A percentile compares a stretch with the other conserved stretches of the same genome.
phyloP scores from a whole-genome alignment of 225 moss, liverwort and hornwort genomes.

The Polytrichum formosum region DNA sequence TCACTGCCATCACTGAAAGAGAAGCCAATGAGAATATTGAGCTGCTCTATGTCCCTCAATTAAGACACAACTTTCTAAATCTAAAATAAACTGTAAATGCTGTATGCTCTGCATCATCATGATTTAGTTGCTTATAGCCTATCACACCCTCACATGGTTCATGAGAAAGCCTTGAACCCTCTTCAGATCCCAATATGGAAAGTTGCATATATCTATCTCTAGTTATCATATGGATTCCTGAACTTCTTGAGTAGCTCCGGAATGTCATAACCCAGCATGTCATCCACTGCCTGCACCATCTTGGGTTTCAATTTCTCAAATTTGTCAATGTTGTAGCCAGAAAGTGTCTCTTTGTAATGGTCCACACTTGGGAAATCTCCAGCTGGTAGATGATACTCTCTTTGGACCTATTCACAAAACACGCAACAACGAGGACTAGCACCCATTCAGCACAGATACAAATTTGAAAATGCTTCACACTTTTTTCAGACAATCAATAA shows the following conservation, averaged over 20 bases:
- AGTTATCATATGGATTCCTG: slow-evolving; percentile 80
- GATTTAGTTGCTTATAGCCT: not conserved
- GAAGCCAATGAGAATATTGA: not conserved
- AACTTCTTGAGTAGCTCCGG: slow-evolving; percentile 87
- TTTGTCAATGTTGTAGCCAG: slow-evolving; percentile 85
- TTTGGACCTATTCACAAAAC: slow-evolving; percentile 62
- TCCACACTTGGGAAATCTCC: slow-evolving; percentile 96
- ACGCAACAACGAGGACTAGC: not conserved
- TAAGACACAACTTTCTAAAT: too few species aligned
- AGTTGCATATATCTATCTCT: not conserved
- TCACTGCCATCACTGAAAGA: not conserved
- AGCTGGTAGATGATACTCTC: slow-evolving; percentile 76
- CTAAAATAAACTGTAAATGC: not conserved
- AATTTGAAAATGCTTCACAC: not conserved
- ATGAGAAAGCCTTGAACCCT: not conserved
- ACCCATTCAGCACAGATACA: not conserved
- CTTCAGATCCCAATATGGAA: not conserved
- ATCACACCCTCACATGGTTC: not conserved
- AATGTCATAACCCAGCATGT: slow-evolving; percentile 97
- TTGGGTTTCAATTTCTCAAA: slow-evolving; percentile 84
- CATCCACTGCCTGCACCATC: slow-evolving; percentile 90
- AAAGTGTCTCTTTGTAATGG: slow-evolving; percentile 69
- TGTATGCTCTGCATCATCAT: not conserved
- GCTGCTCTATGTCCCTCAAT: not conserved
- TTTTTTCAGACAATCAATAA: not conserved